Percentiles rank a stretch among this genome's conserved stretches.
Evolutionary conservation across 2,329 filamentous ascomycete species (phyloP).

Genomic region (Aspergillus fumigatus): DNA sequence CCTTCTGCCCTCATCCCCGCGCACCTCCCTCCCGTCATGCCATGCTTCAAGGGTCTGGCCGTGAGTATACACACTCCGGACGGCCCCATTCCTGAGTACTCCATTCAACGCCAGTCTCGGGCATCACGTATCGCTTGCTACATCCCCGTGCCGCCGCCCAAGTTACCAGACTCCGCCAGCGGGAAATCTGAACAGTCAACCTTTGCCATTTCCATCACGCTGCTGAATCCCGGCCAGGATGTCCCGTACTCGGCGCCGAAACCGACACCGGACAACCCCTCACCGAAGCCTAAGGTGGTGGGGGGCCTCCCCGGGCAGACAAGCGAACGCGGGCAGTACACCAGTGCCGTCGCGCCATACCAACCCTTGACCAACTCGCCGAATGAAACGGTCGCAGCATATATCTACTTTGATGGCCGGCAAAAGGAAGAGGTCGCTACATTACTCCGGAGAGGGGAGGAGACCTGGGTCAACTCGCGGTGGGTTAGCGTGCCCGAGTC

Average conservation of each 20-base stretch:
- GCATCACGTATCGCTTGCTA: slow-evolving; percentile 92
- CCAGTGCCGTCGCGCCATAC: slow-evolving; percentile 69
- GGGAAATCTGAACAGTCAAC: slow-evolving; percentile 86
- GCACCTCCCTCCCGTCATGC: slow-evolving; percentile 51
- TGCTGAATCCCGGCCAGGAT: slow-evolving; percentile 80
- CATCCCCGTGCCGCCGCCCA: slow-evolving; percentile 89
- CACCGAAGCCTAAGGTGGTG: slow-evolving; percentile 77
- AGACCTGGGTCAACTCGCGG: slow-evolving; percentile 97
- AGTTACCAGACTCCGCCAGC: slow-evolving; percentile 62
- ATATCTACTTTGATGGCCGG: slow-evolving; percentile 97
- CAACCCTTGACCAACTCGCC: slow-evolving; percentile 86
- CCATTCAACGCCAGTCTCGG: slow-evolving; percentile 88
- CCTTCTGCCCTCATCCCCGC: neutral
- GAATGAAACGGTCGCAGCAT: slow-evolving; percentile 96
- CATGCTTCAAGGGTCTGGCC: slow-evolving; percentile 98
- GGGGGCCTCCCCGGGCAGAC: slow-evolving; percentile 60
- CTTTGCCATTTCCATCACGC: slow-evolving; percentile 96
- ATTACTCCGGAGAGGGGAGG: slow-evolving; percentile 82
- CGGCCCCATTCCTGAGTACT: slow-evolving; percentile 82
- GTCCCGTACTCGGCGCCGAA: slow-evolving; percentile 93
- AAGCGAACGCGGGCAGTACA: slow-evolving; percentile 49
- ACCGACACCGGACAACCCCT: slow-evolving; percentile 67
- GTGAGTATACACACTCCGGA: slow-evolving; percentile 87
- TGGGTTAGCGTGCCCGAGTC: slow-evolving; percentile 93
- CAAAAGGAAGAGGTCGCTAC: slow-evolving; percentile 97